Evolutionary conservation across 2,329 filamentous ascomycete species (phyloP).

Genomic region (Metarhizium humberi): DNA sequence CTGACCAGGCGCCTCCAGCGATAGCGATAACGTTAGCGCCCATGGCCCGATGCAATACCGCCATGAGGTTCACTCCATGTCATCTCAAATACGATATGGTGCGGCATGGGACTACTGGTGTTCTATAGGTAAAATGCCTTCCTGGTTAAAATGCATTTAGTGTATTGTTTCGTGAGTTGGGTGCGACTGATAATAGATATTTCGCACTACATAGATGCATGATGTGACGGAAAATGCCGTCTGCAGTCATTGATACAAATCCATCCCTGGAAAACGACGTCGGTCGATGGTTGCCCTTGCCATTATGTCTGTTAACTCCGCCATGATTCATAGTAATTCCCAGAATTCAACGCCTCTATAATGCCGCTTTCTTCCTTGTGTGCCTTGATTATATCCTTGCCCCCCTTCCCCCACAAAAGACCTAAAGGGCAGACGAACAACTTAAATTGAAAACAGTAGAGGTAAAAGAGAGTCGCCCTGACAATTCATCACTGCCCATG

Average conservation of each 20-base stretch:
- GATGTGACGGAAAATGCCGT: background rate
- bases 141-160: background rate
- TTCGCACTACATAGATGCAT: background rate
- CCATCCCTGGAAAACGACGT: background rate
- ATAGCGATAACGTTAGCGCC: too few relatives aligned
- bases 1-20: too few relatives aligned
- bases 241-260: background rate
- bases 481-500: background rate
- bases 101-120: too few relatives aligned
- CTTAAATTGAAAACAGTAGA: constrained; percentile 2
- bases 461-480: background rate
- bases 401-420: background rate
- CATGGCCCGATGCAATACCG: too few relatives aligned
- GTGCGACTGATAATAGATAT: background rate
- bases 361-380: constrained; percentile 5
- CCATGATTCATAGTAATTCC: constrained; percentile 4
- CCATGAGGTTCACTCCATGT: too few relatives aligned
- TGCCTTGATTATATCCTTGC: background rate
- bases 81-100: too few relatives aligned
- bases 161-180: background rate
- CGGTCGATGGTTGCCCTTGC: constrained; percentile 5
- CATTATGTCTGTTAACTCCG: constrained; percentile 3
- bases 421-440: background rate
- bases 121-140: too few relatives aligned
- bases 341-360: constrained; percentile 7